phyloP scores from a whole-genome alignment of 345 rosid species.

The Eucalyptus curtisii region DNA sequence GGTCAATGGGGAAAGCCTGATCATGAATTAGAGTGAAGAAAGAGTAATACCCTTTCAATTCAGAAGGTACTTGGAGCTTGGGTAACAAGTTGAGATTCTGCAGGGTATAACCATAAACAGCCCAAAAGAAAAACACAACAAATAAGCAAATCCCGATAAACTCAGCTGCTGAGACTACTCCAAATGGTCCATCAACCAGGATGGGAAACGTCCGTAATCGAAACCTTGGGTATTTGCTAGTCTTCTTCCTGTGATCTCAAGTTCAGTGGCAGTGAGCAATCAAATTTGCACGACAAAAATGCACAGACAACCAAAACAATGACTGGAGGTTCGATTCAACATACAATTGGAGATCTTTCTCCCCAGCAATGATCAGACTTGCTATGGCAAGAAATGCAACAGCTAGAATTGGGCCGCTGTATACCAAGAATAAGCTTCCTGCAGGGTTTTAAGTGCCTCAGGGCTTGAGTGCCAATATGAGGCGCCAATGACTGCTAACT shows the following conservation, averaged over 20 bases:
- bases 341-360: constrained; percentile 34
- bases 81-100: constrained; percentile 35
- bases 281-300: background rate
- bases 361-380: constrained; percentile 41
- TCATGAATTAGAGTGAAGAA: background rate
- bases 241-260: constrained; percentile 32
- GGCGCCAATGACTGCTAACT: background rate
- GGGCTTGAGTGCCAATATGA: background rate
- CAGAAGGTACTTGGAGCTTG: constrained; percentile 10
- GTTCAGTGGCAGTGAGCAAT: background rate
- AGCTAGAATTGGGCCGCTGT: constrained; percentile 59
- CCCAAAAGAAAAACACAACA: constrained; percentile 52
- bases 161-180: constrained; percentile 93
- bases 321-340: background rate
- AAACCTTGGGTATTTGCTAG: constrained; percentile 33
- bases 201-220: constrained; percentile 84
- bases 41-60: constrained; percentile 19
- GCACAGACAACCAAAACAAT: background rate
- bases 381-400: constrained; percentile 41
- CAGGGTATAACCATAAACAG: constrained; percentile 45
- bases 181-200: constrained; percentile 83
- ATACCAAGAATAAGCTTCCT: constrained; percentile 59
- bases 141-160: constrained; percentile 61
- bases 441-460: background rate
- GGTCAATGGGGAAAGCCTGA: background rate